These are phyloP conservation scores for Fagopyrum homotropicum DNA, from an alignment of 148 eudicot species.

Conservation along the genomic window DNA sequence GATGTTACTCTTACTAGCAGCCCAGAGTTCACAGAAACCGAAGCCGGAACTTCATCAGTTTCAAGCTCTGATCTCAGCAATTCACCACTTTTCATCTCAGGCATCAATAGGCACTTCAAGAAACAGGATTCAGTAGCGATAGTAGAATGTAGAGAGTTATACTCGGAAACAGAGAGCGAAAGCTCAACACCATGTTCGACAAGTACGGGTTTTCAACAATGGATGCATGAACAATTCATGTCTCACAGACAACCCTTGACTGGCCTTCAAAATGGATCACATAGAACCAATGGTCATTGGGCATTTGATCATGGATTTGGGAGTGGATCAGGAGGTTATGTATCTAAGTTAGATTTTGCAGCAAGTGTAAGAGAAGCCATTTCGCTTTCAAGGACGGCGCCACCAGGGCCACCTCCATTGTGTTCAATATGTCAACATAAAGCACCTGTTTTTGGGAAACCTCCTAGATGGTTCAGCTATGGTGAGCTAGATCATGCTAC, in stretches of 20 bases:
- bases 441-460: constrained; percentile 65
- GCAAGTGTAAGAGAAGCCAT: constrained; percentile 41
- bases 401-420: constrained; percentile 62
- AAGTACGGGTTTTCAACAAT: constrained; percentile 35
- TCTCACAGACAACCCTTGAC: constrained; percentile 30
- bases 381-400: constrained; percentile 39
- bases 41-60: constrained; percentile 86
- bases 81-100: constrained; percentile 42
- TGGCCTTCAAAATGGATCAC: constrained; percentile 12
- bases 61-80: constrained; percentile 81
- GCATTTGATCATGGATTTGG: constrained; percentile 37
- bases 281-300: constrained; percentile 5
- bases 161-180: constrained; percentile 48
- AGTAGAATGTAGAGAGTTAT: constrained; percentile 18
- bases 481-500: constrained; percentile 66
- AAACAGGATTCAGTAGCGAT: constrained; percentile 20
- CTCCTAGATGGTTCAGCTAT: constrained; percentile 63
- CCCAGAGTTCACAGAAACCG: constrained; percentile 86
- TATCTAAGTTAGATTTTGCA: constrained; percentile 19
- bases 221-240: constrained; percentile 24
- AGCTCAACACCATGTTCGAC: constrained; percentile 22
- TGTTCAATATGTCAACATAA: constrained; percentile 72
- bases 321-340: constrained; percentile 20
- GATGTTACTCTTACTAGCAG: constrained; percentile 58
- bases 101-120: constrained; percentile 20